Evolutionary conservation across 73 alveolate genomes (phyloP), one percentile per base, ranked within the genome.

Genomic region (Paramecium sexaurelia): DNA sequence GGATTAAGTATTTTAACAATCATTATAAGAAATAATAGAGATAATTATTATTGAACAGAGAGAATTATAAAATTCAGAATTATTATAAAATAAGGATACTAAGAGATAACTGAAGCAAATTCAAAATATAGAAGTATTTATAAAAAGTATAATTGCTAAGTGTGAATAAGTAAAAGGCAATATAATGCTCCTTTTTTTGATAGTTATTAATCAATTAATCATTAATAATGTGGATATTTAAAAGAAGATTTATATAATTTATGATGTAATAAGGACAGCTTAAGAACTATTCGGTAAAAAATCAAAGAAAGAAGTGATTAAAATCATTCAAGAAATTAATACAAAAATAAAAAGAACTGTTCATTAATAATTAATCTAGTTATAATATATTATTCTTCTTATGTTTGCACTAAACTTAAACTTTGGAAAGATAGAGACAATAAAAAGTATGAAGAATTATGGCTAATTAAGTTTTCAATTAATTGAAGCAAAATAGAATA

Each of bases 371-470:
- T 95, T 57, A 93, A 96, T 29, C 94, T 91, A 78, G 96, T 96
- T 19, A 69, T 96, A 15, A 85, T 96, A 51, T 93, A 51, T 75
- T 83, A 97, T 93, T 92, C 98, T 10, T 92, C 94, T 91, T 96
- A 97, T 89, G 95, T 96, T 19, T 96, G 93, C 33, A 92, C 97
- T 15, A 84, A 94, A 73, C 92, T 97, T 24, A 95, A 86, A 17
- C 90, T 96, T 22, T 97, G 99, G 99, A 95, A 94, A 84, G 98
- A 96, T 43, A 69, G 36, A 69, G 96, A 95, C 15, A 85, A 92
- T 47, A 94, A 92, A n/a, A 96, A 92, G 17, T 94, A 95, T 4
- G 94, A 94, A 57, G 95, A 92, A 82, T 93, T 97, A 84, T 97
- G 55, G 98, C 98, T 3, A 75, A 33, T 87, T 95, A 51, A 98